Evolutionary conservation across 768 basidiomycete genomes (phyloP).

Genomic region (Rhizopogon roseolus): DNA sequence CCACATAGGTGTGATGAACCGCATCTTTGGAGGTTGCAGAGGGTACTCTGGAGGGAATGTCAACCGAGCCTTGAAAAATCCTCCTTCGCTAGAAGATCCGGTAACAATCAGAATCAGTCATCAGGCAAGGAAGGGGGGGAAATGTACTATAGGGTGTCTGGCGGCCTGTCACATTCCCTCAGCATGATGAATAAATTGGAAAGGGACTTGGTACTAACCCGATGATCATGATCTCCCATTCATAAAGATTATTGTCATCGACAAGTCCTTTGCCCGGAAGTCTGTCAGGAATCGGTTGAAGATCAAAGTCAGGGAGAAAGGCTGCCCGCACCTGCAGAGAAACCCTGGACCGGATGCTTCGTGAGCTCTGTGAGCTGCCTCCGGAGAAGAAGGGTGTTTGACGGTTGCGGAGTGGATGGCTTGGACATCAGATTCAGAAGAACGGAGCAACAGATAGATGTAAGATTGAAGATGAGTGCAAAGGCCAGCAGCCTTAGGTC

Average conservation of each 20-base stretch:
- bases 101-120: conserved; percentile 1
- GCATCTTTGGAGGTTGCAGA: conserved; percentile 90
- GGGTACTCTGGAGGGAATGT: conserved; percentile 91
- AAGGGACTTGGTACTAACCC: conserved; percentile 49
- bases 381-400: conserved; percentile 57
- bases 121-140: not conserved
- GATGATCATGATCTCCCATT: conserved; percentile 96
- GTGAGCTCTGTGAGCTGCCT: conserved; percentile 82
- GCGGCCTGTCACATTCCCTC: conserved; percentile 51
- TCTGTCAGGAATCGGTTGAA: conserved; percentile 30
- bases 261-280: conserved; percentile 65
- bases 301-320: conserved; percentile 21
- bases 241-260: conserved; percentile 90
- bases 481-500: not conserved
- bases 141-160: conserved; percentile 87
- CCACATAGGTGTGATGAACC: conserved; percentile 92
- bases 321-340: conserved; percentile 74
- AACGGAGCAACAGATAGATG: not conserved
- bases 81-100: conserved; percentile 69
- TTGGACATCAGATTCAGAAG: conserved; percentile 36
- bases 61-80: conserved; percentile 88
- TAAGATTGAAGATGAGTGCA: not conserved
- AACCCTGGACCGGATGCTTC: conserved; percentile 92
- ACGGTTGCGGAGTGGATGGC: conserved; percentile 30
- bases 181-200: conserved; percentile 13